These are phyloP conservation scores for Lecanosticta acicola DNA, from an alignment of 2,329 filamentous ascomycete genomes.

Conservation along the genomic window DNA sequence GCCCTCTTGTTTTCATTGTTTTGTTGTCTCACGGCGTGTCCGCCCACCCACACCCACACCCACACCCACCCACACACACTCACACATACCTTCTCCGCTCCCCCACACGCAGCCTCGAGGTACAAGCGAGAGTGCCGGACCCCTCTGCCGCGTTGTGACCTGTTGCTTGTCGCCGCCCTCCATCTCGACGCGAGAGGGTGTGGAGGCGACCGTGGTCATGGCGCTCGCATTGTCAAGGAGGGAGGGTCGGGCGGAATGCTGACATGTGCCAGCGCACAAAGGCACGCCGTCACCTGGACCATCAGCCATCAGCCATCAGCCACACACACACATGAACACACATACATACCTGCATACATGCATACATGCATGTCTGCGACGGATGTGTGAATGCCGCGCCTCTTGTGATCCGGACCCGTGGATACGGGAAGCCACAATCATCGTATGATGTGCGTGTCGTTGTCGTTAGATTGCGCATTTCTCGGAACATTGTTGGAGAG, in stretches of 20 bases:
- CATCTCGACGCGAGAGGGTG: background rate
- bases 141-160: background rate
- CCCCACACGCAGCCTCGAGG: background rate
- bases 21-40: background rate
- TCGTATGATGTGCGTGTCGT: too few relatives aligned
- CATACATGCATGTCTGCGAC: too few relatives aligned
- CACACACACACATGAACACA: background rate
- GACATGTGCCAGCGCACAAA: constrained; percentile 2
- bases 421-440: too few relatives aligned
- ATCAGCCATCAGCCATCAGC: background rate
- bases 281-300: constrained; percentile 1
- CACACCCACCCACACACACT: too few relatives aligned
- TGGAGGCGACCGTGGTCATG: constrained; percentile 3
- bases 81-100: background rate
- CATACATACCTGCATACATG: too few relatives aligned
- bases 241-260: too few relatives aligned
- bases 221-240: too few relatives aligned
- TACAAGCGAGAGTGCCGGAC: background rate
- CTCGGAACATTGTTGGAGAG: too few relatives aligned
- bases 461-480: too few relatives aligned
- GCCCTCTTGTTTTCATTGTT: background rate
- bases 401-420: too few relatives aligned
- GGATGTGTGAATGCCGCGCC: too few relatives aligned
- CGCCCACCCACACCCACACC: too few relatives aligned
- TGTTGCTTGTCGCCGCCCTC: background rate